These are phyloP conservation scores for Glutinoglossum americanum DNA, from an alignment of 495 filamentous ascomycete species.

Conservation along the genomic window DNA sequence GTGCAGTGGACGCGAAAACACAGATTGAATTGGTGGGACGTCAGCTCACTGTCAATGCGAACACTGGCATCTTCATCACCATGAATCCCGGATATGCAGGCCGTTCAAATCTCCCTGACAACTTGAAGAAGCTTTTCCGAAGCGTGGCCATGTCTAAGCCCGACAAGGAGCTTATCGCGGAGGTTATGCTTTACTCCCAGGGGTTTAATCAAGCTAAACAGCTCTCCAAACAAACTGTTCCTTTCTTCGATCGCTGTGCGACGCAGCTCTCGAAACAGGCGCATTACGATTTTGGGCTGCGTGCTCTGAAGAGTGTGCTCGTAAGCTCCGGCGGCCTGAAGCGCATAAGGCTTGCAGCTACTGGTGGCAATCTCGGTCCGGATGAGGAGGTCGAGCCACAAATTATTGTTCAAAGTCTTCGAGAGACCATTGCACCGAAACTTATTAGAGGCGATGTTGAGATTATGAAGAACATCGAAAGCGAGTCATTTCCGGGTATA, in stretches of 20 bases:
- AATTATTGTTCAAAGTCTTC: constrained; percentile 94
- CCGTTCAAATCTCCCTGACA: constrained; percentile 91
- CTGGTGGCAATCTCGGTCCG: constrained; percentile 25
- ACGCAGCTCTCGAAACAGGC: constrained; percentile 75
- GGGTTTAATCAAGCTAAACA: constrained; percentile 90
- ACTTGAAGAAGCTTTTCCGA: constrained; percentile 96
- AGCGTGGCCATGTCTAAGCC: constrained; percentile 99
- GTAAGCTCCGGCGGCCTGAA: constrained; percentile 94
- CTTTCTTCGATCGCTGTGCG: constrained; percentile 87
- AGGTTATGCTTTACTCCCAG: constrained; percentile 99
- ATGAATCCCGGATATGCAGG: constrained; percentile 99
- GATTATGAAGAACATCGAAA: constrained; percentile 67
- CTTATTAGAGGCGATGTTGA: constrained; percentile 78
- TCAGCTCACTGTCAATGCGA: constrained; percentile 63
- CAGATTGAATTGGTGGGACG: constrained; percentile 88
- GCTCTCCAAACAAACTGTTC: constrained; percentile 82
- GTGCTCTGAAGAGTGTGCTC: constrained; percentile 93
- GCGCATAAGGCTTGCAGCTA: constrained; percentile 47
- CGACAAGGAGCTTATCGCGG: constrained; percentile 96
- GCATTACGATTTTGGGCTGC: constrained; percentile 95
- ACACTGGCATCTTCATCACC: constrained; percentile 97
- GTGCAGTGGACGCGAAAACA: constrained; percentile 49
- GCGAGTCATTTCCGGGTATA: constrained; percentile 74
- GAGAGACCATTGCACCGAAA: constrained; percentile 96
- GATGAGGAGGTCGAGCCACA: constrained; percentile 79